phyloP scores from a whole-genome alignment of 2,329 filamentous ascomycete genomes.

The Aspergillus japonicus region DNA sequence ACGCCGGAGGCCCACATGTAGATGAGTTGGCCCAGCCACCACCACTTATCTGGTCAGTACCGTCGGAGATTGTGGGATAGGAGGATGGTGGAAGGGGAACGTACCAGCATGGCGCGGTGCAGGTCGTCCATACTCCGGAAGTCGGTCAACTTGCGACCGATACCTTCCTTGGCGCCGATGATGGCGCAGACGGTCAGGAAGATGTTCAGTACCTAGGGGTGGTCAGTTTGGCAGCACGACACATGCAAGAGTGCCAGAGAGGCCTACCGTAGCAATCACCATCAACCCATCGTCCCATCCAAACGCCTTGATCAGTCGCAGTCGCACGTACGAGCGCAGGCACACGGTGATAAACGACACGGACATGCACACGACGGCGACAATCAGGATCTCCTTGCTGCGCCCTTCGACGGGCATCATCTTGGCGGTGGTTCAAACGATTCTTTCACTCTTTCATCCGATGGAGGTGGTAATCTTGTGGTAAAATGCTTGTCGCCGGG shows the following conservation, averaged over 20 bases:
- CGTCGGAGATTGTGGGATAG: background rate
- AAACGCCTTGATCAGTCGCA: constrained; percentile 30
- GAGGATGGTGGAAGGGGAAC: background rate
- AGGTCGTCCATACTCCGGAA: constrained; percentile 3
- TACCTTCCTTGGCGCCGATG: constrained; percentile 27
- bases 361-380: constrained; percentile 26
- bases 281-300: constrained; percentile 37
- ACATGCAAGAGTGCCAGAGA: too few relatives aligned
- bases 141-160: constrained; percentile 21
- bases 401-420: constrained; percentile 24
- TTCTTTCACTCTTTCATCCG: too few relatives aligned
- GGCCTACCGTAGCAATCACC: constrained; percentile 32
- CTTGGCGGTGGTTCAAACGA: background rate
- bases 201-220: constrained; percentile 25
- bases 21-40: constrained; percentile 52
- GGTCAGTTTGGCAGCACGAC: background rate
- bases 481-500: too few relatives aligned
- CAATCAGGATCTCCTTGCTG: constrained; percentile 26
- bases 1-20: constrained; percentile 47
- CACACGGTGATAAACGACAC: constrained; percentile 27
- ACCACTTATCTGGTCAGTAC: constrained; percentile 23
- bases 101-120: constrained; percentile 7
- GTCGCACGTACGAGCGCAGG: constrained; percentile 33
- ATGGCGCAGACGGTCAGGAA: constrained; percentile 32
- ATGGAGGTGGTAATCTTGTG: too few relatives aligned